phyloP scores from a whole-genome alignment of 2,329 filamentous ascomycete genomes.

The Apiospora aurea region DNA sequence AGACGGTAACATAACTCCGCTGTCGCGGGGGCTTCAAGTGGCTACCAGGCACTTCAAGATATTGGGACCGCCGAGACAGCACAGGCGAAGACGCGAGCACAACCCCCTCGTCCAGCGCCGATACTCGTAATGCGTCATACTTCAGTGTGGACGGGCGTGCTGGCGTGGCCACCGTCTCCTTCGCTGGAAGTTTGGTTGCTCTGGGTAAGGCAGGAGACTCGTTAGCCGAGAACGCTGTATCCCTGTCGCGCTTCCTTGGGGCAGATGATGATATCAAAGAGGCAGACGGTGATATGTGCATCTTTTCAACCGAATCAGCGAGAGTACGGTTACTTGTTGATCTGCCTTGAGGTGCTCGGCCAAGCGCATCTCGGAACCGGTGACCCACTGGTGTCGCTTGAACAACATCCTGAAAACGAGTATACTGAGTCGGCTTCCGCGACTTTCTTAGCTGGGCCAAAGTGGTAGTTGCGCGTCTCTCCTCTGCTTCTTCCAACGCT shows the following conservation, averaged over 20 bases:
- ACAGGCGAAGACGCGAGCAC: constrained; percentile 42
- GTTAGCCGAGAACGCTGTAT: constrained; percentile 40
- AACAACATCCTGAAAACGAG: constrained; percentile 51
- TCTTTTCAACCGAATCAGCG: constrained; percentile 32
- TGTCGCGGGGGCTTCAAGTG: constrained; percentile 35
- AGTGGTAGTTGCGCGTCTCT: constrained; percentile 61
- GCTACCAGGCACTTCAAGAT: constrained; percentile 30
- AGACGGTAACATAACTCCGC: constrained; percentile 41
- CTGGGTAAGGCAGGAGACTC: constrained; percentile 40
- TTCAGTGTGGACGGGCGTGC: constrained; percentile 30
- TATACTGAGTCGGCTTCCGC: constrained; percentile 56
- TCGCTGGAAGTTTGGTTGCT: constrained; percentile 32
- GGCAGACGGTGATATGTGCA: constrained; percentile 45
- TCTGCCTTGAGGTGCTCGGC: constrained; percentile 28
- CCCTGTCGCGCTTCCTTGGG: constrained; percentile 42
- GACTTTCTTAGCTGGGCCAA: constrained; percentile 57
- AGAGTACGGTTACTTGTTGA: constrained; percentile 38
- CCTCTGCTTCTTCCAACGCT: constrained; percentile 70
- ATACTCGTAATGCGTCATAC: constrained; percentile 33
- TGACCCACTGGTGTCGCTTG: constrained; percentile 65
- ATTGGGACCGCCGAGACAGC: constrained; percentile 33
- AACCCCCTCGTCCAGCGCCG: constrained; percentile 36
- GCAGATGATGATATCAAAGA: constrained; percentile 52
- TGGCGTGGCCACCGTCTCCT: constrained; percentile 37
- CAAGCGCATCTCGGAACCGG: constrained; percentile 60